These are phyloP conservation scores for Barnettozyma sucrosica DNA, from an alignment of 805 yeast genomes.

Conservation along the genomic window DNA sequence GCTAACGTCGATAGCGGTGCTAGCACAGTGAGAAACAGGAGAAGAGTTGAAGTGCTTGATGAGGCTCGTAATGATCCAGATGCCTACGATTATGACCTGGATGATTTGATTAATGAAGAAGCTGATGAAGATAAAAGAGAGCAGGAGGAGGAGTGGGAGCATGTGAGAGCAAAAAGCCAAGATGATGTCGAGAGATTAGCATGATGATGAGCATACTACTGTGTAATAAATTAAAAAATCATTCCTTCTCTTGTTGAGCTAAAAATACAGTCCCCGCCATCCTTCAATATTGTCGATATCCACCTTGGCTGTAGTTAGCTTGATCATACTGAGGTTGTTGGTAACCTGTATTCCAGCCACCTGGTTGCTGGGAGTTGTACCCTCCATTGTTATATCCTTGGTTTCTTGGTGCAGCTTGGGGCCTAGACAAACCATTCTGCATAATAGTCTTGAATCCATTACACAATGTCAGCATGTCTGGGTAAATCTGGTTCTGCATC, in stretches of 20 bases:
- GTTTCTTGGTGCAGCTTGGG: neutral
- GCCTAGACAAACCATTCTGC: conserved; percentile 20
- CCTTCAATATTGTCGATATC: neutral
- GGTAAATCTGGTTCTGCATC: conserved; percentile 73
- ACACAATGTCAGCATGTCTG: conserved; percentile 83
- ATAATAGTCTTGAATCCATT: conserved; percentile 84
- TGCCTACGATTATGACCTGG: conserved; percentile 24
- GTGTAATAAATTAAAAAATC: neutral
- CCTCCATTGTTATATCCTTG: neutral
- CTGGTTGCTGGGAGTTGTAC: neutral
- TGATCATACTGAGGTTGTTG: neutral
- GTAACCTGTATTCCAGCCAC: neutral
- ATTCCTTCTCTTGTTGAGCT: neutral
- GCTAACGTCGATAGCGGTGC: neutral
- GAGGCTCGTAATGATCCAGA: conserved; percentile 17
- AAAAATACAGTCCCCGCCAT: neutral
- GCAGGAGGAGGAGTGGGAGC: conserved; percentile 9
- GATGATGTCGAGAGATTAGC: conserved; percentile 21
- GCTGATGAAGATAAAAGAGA: conserved; percentile 15
- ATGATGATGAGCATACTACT: conserved; percentile 2
- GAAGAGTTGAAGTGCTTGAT: conserved; percentile 3
- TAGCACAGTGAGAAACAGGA: conserved; percentile 16
- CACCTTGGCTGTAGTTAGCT: conserved; percentile 1
- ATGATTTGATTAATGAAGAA: conserved; percentile 22
- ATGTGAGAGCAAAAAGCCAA: conserved; percentile 13